Evolutionary conservation across 2,329 filamentous ascomycete genomes (phyloP), one percentile per base, ranked within the genome.

Genomic region (Chaetothyriales sp.): DNA sequence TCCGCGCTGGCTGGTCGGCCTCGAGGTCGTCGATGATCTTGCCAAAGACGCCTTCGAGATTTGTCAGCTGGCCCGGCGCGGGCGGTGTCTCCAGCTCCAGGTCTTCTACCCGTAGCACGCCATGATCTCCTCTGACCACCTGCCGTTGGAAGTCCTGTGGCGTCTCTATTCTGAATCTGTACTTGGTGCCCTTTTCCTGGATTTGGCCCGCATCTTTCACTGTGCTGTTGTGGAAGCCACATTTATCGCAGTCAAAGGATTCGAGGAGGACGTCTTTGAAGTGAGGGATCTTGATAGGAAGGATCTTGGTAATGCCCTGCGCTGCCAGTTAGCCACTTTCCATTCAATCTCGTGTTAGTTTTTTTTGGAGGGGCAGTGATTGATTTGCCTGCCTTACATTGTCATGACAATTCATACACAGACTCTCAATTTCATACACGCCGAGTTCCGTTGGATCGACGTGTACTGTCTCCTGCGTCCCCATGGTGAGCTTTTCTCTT

Each of bases 261-360:
- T 95, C 95, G 67, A 98, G 79, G 62, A 98, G 87, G 56, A 98
- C 82, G 68, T 98, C 90, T 71, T 88, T 87, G 74, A 98, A 98
- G 75, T 87, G 96, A 15, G 92, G 92, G 51, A 98, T 95, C 57
- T 81, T 80, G 15, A 93, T 94, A 50, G 98, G 80, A 44, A 98
- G 80, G 19, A 98, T 78, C 53, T 83, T 79, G 12, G 92, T 98
- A 1, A 73, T 78, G 61, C 92, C 92, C 85, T 93, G 54, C 12
- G 10, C 32, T 5, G 12, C 1, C 42, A 44, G 65, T 51, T 57
- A 51, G 46, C 49, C 18, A 47, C 55, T 48, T 48, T 48, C 18
- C 18, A 47, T 22, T 9, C 6, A 6, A 25, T 32, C 22, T 20
- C n/a, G 43, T 19, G 20, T 3, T 6, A 26, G 43, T 25, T n/a